Evolutionary conservation across 139 green algal species (phyloP).

Genomic region (Volvox africanus): DNA sequence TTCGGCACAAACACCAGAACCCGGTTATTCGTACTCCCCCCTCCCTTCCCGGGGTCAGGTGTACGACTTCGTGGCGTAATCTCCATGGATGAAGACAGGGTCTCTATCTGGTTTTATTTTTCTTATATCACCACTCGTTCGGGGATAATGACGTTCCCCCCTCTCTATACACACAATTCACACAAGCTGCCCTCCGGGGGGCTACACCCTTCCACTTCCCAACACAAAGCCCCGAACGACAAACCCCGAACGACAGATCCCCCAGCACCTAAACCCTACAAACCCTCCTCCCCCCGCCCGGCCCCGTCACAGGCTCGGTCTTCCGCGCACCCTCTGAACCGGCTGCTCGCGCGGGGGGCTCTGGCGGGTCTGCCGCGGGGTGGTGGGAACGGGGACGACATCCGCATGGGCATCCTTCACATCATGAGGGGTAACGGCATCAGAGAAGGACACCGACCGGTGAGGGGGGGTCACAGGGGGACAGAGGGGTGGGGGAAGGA

Average conservation of each 20-base stretch:
- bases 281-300: not conserved
- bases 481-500: no score
- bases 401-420: slow-evolving; percentile 93
- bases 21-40: no score
- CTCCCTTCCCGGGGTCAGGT: no score
- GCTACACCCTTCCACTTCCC: not conserved
- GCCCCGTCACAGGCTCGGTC: slow-evolving; percentile 40
- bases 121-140: not conserved
- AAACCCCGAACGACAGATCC: no score
- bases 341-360: slow-evolving; percentile 78
- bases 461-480: slow-evolving; percentile 20
- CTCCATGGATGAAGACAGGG: no score
- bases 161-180: not conserved
- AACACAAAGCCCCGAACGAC: no score
- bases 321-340: slow-evolving; percentile 61
- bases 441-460: slow-evolving; percentile 83
- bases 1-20: no score
- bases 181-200: no score
- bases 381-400: slow-evolving; percentile 92
- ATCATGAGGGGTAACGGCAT: slow-evolving; percentile 95
- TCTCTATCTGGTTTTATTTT: not conserved
- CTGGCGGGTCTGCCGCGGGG: slow-evolving; percentile 85
- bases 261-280: not conserved
- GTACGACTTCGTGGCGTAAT: no score
- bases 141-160: not conserved